These are phyloP conservation scores for Pichia phayaonensis DNA, from an alignment of 805 yeast species.

Conservation along the genomic window DNA sequence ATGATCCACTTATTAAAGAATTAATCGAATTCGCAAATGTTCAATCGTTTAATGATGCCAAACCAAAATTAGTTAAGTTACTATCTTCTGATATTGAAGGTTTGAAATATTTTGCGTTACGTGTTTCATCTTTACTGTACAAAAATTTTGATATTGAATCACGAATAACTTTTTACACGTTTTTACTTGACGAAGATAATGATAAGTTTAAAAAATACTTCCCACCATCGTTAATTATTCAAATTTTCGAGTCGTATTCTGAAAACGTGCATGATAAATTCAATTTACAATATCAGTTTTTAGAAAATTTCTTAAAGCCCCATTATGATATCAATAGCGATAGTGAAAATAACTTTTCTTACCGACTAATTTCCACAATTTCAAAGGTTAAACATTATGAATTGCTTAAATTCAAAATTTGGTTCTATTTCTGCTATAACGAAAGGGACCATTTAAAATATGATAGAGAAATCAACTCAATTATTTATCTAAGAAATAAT, in stretches of 20 bases:
- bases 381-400: not conserved
- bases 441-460: conserved; percentile 2
- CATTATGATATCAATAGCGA: conserved; percentile 1
- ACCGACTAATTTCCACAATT: conserved; percentile 5
- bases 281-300: conserved; percentile 2
- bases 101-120: conserved; percentile 5
- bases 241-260: not conserved
- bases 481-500: conserved; percentile 6
- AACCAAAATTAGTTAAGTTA: not conserved
- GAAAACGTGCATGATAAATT: not conserved
- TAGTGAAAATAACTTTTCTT: conserved; percentile 6
- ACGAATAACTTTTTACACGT: not conserved
- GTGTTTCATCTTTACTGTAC: conserved; percentile 3
- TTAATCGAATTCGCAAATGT: conserved; percentile 2
- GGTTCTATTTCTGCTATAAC: conserved; percentile 11
- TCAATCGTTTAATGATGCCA: not conserved
- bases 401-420: conserved; percentile 7
- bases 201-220: not conserved
- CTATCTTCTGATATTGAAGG: not conserved
- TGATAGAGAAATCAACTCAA: conserved; percentile 5
- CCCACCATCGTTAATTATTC: conserved; percentile 5
- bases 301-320: conserved; percentile 1
- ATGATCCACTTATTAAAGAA: conserved; percentile 1
- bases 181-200: not conserved
- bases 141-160: conserved; percentile 4